phyloP scores from a whole-genome alignment of 768 basidiomycete species.

The Cystofilobasidium ferigula region DNA sequence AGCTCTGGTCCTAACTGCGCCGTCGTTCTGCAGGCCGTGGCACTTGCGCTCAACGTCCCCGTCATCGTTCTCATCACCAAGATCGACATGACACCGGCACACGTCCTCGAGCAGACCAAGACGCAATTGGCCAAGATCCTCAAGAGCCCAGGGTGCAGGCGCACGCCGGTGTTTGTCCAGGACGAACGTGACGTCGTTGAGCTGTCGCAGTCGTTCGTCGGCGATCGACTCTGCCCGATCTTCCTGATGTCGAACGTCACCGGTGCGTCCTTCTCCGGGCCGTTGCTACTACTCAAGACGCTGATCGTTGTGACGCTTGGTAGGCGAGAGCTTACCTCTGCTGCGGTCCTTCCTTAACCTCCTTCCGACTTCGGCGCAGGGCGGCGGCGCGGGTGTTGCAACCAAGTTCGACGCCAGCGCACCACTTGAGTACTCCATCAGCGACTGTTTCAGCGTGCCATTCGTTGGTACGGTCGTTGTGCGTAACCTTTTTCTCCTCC shows the following conservation, averaged over 20 bases:
- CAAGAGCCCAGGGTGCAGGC: slow-evolving; percentile 73
- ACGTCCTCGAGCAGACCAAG: slow-evolving; percentile 78
- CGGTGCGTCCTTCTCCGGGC: slow-evolving; percentile 33
- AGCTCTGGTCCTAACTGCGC: no score
- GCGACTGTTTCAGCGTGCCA: slow-evolving; percentile 36
- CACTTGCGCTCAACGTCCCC: slow-evolving; percentile 83
- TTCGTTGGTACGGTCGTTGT: slow-evolving; percentile 28
- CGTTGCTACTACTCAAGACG: slow-evolving; percentile 28
- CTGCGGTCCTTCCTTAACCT: slow-evolving; percentile 82
- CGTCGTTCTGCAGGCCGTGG: slow-evolving; percentile 50
- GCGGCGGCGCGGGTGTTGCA: slow-evolving; percentile 58
- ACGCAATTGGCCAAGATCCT: slow-evolving; percentile 88
- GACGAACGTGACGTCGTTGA: slow-evolving; percentile 71
- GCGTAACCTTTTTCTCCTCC: neutral
- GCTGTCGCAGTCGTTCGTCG: slow-evolving; percentile 45
- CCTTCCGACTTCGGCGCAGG: slow-evolving; percentile 50
- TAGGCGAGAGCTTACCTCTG: slow-evolving; percentile 40
- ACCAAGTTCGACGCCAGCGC: slow-evolving; percentile 58
- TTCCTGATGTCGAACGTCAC: slow-evolving; percentile 69
- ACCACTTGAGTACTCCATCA: slow-evolving; percentile 40
- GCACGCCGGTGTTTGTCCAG: slow-evolving; percentile 48
- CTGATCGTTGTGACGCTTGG: slow-evolving; percentile 66
- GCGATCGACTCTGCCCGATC: slow-evolving; percentile 66
- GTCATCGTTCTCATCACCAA: slow-evolving; percentile 91
- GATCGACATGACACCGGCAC: slow-evolving; percentile 96